Percentiles rank a stretch among this genome's conserved stretches.
Conservation (phyloP, 495 filamentous ascomycete genomes). For the Xylaria acuta region DNA sequence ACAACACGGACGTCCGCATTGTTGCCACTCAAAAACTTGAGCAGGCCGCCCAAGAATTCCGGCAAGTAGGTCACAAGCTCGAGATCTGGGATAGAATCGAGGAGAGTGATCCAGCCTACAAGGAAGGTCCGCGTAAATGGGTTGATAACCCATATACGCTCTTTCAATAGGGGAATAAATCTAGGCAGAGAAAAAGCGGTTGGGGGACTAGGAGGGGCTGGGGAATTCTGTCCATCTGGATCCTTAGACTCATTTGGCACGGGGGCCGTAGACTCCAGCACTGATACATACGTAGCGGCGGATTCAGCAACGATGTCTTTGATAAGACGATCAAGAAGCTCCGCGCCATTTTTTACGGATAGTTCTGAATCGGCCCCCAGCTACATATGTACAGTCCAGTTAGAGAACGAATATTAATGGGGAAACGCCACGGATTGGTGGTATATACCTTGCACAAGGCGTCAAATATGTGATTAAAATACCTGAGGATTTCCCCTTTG, state of each 20-base stretch:
- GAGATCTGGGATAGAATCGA: constrained; percentile 96
- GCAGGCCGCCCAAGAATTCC: constrained; percentile 86
- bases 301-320: constrained; percentile 99
- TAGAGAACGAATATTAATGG: background rate
- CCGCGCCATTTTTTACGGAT: constrained; percentile 98
- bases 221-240: constrained; percentile 46
- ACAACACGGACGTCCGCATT: constrained; percentile 93
- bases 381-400: constrained; percentile 50
- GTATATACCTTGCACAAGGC: constrained; percentile 85
- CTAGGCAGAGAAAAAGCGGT: constrained; percentile 90
- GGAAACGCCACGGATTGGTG: background rate
- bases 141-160: constrained; percentile 90
- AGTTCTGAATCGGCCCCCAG: constrained; percentile 94
- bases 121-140: constrained; percentile 94
- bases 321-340: constrained; percentile 92
- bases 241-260: constrained; percentile 55
- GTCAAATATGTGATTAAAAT: constrained; percentile 98
- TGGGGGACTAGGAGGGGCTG: constrained; percentile 57
- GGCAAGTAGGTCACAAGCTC: constrained; percentile 94
- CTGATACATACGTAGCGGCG: constrained; percentile 91
- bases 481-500: constrained; percentile 93
- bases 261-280: constrained; percentile 68
- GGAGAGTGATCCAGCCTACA: constrained; percentile 91
- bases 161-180: constrained; percentile 92
- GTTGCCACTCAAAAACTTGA: constrained; percentile 89